Base-by-base conservation (phyloP, 2,329 filamentous ascomycete genomes). In the Dactylellina drechsleri region DNA sequence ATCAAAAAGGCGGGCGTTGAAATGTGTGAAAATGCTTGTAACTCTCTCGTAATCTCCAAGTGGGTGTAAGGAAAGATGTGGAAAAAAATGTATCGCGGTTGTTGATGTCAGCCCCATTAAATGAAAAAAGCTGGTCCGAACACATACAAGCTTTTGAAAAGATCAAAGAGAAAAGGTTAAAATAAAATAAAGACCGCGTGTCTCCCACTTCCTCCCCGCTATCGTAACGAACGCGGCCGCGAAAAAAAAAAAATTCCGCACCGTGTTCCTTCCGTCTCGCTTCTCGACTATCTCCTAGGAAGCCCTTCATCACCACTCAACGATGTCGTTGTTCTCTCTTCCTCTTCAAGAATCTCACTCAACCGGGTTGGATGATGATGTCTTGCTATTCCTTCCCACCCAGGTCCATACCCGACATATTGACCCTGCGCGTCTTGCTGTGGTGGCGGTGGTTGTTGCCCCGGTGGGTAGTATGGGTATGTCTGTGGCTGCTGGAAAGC, bases 341-440 rank as follows among this genome's bases (percentile, higher is more conserved):
- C 92, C 77, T 96, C 92, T 80, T 93, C 91, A 31, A 95, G 86
- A 28, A 97, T 93, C 82, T 96, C 93, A 81, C 92, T 96, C 77
- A 97, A 84, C 67, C 93, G 85, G 7, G 93, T 96, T 0, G 93
- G 93, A 82, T 97, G 92, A 78, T 95, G 92, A 82, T 96, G 93
- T 66, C 85, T 81, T 4, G 89, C 87, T 23, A 92, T 84, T n/a
- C 83, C 83, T 77, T 95, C 91, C 92, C 92, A 96, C 15, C 87
- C 89, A 1, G 88, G 86, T 0, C 87, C 86, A 6, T 85, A 82
- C n/a, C 85, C 45, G 15, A 45, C 85, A 82, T 91, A 93, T 81
- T 81, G 86, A 12, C 71, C 65, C 23, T 77, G 61, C 23, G 77
- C 65, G 20, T 76, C 73, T 36, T 78, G 68, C 53, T 67, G 79